Percentiles rank a stretch among this genome's conserved stretches.
These are phyloP conservation scores for Pyrenula massariospora DNA, from an alignment of 495 filamentous ascomycete species.

Conservation along the genomic window DNA sequence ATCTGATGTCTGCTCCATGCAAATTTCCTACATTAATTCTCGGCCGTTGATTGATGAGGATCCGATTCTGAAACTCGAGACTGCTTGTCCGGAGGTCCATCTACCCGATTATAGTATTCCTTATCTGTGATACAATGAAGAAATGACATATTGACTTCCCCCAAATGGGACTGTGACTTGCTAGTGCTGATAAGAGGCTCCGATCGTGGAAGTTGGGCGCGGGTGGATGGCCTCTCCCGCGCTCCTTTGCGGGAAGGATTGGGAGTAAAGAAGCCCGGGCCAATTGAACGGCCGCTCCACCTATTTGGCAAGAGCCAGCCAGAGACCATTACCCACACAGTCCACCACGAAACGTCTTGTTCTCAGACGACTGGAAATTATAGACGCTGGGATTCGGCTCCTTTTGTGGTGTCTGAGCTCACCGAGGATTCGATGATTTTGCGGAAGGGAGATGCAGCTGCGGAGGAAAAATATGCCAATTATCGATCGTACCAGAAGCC, in stretches of 20 bases:
- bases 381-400: background rate
- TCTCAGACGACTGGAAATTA: background rate
- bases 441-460: background rate
- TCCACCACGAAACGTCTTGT: background rate
- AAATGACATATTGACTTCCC: background rate
- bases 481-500: background rate
- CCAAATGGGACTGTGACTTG: background rate
- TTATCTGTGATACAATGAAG: background rate
- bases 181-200: background rate
- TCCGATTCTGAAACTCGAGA: background rate
- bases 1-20: background rate
- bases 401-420: background rate
- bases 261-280: background rate
- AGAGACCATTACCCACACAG: background rate
- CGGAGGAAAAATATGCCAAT: background rate
- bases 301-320: background rate
- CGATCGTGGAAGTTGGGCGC: background rate
- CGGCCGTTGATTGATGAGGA: background rate
- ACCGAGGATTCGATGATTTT: background rate
- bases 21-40: background rate
- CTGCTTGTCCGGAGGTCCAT: background rate
- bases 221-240: background rate
- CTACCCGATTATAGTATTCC: background rate
- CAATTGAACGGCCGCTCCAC: background rate
- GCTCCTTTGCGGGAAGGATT: background rate